Evolutionary conservation across 306 rosid genomes (phyloP).

Genomic region (Crotalaria pallida): DNA sequence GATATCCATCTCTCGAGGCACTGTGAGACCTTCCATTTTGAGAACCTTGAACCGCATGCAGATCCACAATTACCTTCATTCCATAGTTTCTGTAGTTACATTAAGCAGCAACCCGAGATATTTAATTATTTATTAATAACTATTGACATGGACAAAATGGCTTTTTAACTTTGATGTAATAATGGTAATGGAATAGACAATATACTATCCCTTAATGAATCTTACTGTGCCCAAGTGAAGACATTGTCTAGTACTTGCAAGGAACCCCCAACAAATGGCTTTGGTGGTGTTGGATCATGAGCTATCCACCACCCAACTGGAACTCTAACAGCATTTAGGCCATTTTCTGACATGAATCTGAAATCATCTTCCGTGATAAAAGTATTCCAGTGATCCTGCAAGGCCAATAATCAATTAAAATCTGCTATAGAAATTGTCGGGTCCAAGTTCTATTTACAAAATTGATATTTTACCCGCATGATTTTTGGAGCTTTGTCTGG

Average conservation of each 20-base stretch:
- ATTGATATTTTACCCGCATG: conserved; percentile 36
- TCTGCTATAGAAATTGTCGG: neutral
- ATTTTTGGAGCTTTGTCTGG: conserved; percentile 48
- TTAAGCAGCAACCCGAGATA: neutral
- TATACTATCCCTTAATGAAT: neutral
- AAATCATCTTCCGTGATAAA: conserved; percentile 66
- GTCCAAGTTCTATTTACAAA: neutral
- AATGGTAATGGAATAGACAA: neutral
- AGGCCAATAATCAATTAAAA: neutral
- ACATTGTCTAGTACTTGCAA: conserved; percentile 52
- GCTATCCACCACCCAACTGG: conserved; percentile 85
- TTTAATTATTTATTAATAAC: neutral
- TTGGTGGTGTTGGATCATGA: conserved; percentile 64
- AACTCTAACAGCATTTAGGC: conserved; percentile 56
- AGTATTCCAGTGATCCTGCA: conserved; percentile 57
- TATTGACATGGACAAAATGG: neutral
- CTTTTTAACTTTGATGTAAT: neutral
- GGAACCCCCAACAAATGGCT: conserved; percentile 67
- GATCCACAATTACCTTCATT: conserved; percentile 54
- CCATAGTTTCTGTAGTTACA: conserved; percentile 41
- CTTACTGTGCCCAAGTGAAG: conserved; percentile 75
- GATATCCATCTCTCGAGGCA: conserved; percentile 53
- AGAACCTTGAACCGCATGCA: conserved; percentile 57
- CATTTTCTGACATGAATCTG: conserved; percentile 49
- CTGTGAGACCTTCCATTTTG: conserved; percentile 56